Evolutionary conservation across 202 grass and related monocot species (phyloP), one percentile per base, ranked within the genome.

Genomic region (Dendrocalamus latiflorus): DNA sequence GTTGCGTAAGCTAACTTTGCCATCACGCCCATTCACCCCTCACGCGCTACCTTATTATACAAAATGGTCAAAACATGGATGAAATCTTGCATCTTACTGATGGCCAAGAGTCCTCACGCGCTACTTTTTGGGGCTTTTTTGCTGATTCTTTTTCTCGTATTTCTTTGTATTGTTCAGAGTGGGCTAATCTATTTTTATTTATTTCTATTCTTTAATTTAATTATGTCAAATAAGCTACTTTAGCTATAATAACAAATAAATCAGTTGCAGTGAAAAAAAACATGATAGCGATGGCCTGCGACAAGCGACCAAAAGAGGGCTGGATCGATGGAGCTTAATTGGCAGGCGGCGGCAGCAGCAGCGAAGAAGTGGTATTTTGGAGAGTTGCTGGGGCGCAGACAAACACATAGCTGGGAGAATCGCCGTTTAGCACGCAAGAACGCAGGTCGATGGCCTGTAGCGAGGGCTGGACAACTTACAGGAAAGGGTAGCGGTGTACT

Each of bases 361-460:
- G 33, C 51, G 65, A 42, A 5, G 66, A 25, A 18, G 41, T 9
- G 58, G 75, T 37, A 5, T 66, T 36, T 17, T 65, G 38, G 41
- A 30, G 26, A n/a, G 56, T 11, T 34, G 47, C 60, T 15, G 21
- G 67, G 67, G 25, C 28, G 50, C 5, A 17, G 74, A 72, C 75
- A 71, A 71, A 33, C 58, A 12, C 75, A 79, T 73, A 42, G 84
- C 84, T 80, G 84, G 84, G 68, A 36, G 76, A 34, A 66, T 49
- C n/a, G 76, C 38, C 76, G 59, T 80, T 42, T 48, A 73, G 84
- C 48, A 10, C 59, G 18, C 60, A 38, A 45, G 76, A 57, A 36
- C 47, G 33, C 76, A 73, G 25, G 2, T 9, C 28, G 70, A 26
- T 75, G 84, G 38, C 43, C 36, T 20, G 68, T 73, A 80, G 76